These are phyloP conservation scores for Coemansia nantahalensis DNA, from an alignment of 192 early-diverging fungal genomes.

Conservation along the genomic window DNA sequence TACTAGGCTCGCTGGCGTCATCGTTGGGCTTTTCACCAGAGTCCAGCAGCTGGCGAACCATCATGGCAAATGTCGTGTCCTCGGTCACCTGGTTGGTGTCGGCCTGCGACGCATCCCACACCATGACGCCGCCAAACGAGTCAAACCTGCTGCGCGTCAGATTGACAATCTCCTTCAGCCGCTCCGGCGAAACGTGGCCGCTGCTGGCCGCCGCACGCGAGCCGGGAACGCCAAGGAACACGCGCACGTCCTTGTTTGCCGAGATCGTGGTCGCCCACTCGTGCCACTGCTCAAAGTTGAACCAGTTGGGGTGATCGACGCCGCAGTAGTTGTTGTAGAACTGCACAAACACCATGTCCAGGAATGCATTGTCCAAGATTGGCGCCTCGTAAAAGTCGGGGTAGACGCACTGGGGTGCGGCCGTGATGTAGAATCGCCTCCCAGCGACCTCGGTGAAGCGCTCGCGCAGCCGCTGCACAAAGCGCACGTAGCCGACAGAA, in stretches of 20 bases:
- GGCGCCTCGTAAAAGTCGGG: conserved; percentile 64
- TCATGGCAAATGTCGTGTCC: conserved; percentile 18
- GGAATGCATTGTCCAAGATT: conserved; percentile 58
- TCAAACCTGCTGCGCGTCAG: conserved; percentile 50
- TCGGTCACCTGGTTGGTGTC: conserved; percentile 42
- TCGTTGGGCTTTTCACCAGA: conserved; percentile 26
- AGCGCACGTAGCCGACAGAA: conserved; percentile 56
- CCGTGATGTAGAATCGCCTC: conserved; percentile 59
- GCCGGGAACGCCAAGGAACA: conserved; percentile 65
- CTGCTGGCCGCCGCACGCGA: conserved; percentile 55
- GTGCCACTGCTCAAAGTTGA: conserved; percentile 75
- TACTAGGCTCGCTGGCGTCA: neutral
- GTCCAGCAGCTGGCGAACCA: conserved; percentile 30
- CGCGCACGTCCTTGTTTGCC: conserved; percentile 59
- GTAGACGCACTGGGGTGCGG: conserved; percentile 73
- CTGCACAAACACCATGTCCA: conserved; percentile 74
- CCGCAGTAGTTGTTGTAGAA: conserved; percentile 84
- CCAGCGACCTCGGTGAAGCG: conserved; percentile 48
- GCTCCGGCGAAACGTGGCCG: conserved; percentile 55
- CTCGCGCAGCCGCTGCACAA: conserved; percentile 58
- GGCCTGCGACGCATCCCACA: conserved; percentile 73
- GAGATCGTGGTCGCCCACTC: conserved; percentile 60
- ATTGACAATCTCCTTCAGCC: conserved; percentile 54
- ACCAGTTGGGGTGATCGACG: conserved; percentile 54
- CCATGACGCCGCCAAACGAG: conserved; percentile 69